Conservation (phyloP, 2,329 filamentous ascomycete species). For the Clonostachys byssicola region DNA sequence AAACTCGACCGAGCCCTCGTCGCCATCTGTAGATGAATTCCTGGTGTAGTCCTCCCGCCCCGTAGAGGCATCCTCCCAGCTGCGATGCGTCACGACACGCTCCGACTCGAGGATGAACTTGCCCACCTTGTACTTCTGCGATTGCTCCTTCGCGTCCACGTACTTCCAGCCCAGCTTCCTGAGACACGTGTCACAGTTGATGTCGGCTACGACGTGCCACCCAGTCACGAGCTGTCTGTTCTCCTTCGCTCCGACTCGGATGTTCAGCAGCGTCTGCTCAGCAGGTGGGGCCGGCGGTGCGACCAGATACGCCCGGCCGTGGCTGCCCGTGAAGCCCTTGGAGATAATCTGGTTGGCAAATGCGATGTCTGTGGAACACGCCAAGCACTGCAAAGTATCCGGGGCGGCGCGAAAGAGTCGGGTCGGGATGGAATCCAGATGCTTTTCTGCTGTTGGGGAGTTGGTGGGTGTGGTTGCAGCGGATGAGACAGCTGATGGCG, state of each 20-base stretch:
- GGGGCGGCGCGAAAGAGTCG: slow-evolving; percentile 39
- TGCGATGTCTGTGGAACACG: slow-evolving; percentile 57
- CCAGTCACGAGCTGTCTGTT: slow-evolving; percentile 58
- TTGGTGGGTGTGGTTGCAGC: slow-evolving; percentile 17
- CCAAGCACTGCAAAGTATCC: slow-evolving; percentile 53
- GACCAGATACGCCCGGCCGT: slow-evolving; percentile 61
- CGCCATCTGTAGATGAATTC: slow-evolving; percentile 5
- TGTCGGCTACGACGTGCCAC: slow-evolving; percentile 60
- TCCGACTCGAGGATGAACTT: slow-evolving; percentile 65
- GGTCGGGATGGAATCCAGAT: slow-evolving; percentile 6
- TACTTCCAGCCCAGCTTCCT: slow-evolving; percentile 65
- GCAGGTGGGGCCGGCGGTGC: slow-evolving; percentile 20
- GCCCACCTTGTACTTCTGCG: slow-evolving; percentile 64
- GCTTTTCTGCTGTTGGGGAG: slow-evolving; percentile 13
- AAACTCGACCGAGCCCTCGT: slow-evolving; percentile 37
- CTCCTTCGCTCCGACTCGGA: slow-evolving; percentile 49
- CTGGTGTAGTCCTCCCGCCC: background rate
- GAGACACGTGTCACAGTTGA: slow-evolving; percentile 51
- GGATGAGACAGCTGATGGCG: slow-evolving; percentile 16
- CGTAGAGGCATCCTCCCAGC: slow-evolving; percentile 38
- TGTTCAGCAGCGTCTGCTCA: slow-evolving; percentile 42
- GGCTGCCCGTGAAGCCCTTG: slow-evolving; percentile 62
- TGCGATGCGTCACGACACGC: slow-evolving; percentile 44
- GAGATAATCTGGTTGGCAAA: slow-evolving; percentile 57
- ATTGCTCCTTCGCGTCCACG: slow-evolving; percentile 53